Percentiles rank a stretch among this genome's conserved stretches.
Conservation (phyloP, 768 basidiomycete genomes). For the Hortiboletus flavorubellus region DNA sequence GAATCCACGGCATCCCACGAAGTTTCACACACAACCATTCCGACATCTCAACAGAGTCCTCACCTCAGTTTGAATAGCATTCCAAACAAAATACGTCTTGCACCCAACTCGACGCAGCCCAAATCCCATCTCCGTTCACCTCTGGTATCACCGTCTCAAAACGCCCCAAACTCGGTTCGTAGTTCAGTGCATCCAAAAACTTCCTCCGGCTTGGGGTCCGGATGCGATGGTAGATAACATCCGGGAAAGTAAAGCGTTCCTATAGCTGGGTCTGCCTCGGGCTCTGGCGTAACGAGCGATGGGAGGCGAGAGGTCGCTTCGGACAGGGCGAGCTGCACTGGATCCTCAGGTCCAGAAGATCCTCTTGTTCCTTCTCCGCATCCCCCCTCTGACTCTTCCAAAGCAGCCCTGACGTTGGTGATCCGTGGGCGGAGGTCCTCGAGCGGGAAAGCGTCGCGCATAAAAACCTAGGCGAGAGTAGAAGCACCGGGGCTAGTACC, state of each 20-base stretch:
- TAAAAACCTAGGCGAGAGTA: too few species aligned
- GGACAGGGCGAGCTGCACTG: constrained; percentile 37
- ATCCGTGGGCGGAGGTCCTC: constrained; percentile 47
- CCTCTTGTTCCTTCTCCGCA: constrained; percentile 94
- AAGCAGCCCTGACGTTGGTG: constrained; percentile 41
- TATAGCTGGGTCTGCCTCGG: constrained; percentile 37
- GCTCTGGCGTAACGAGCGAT: constrained; percentile 18
- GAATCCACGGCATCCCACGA: too few species aligned
- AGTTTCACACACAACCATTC: too few species aligned
- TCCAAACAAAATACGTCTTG: too few species aligned
- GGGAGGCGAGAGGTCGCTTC: constrained; percentile 46
- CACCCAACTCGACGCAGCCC: too few species aligned
- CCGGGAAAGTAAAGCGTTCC: constrained; percentile 74
- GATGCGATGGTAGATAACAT: constrained; percentile 89
- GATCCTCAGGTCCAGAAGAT: constrained; percentile 40
- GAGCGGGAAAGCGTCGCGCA: too few species aligned
- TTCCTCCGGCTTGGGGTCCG: constrained; percentile 91
- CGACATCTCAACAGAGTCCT: too few species aligned
- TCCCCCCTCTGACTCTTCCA: constrained; percentile 63
- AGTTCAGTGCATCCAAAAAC: constrained; percentile 92
- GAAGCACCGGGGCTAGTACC: constrained; percentile 22
- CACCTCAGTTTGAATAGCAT: background rate
- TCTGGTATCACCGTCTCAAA: constrained; percentile 86
- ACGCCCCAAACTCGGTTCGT: constrained; percentile 75
- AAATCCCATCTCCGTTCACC: background rate